Base-by-base conservation (phyloP, 2,329 filamentous ascomycete genomes). In the Penicillium paneum region DNA sequence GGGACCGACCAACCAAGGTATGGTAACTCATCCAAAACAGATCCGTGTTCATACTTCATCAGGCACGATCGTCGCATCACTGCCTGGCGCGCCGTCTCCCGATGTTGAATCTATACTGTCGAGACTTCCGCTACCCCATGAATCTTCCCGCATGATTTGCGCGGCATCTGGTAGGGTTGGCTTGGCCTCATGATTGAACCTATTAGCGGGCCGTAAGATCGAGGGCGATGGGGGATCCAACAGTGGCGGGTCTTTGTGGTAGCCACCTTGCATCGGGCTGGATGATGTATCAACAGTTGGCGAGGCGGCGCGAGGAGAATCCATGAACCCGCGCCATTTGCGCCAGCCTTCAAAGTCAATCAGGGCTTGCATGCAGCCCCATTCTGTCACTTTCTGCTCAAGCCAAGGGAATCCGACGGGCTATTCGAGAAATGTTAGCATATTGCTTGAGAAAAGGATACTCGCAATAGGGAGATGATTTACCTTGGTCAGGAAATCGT, bases 271-370 rank as follows among this genome's bases (percentile, higher is more conserved):
- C 66, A 69, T 64, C 10, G 68, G 67, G 40, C 68, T 70, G 10
- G 61, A 52, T 41, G 59, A 58, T 24, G 55, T 62, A 32, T 66
- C 60, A 7, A 56, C 55, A 17, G 52, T 49, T 21, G 63, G 58
- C 13, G 63, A 63, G 13, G 59, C 52, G 21, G 64, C 53, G 8
- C 43, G 56, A 29, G 61, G 59, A 15, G 66, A 63, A 42, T 73
- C 72, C 36, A 74, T 75, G 68, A 90, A 93, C 67, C 94, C 90
- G 72, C 96, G 96, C 94, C 94, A 99, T 73, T 91, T 91, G 52
- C 92, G 85, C 94, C 94, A 99, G 58, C 94, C 94, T 71, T 97
- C 93, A 71, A 94, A 97, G 77, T 99, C 94, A 67, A 99, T 97
- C 24, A 99, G 82, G 10, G 94, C 94, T 78, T 97, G 94, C 94